Percentiles rank a stretch among this genome's conserved stretches.
phyloP scores from a whole-genome alignment of 1,284 basidiomycete species.

The Thecaphora frezii region DNA sequence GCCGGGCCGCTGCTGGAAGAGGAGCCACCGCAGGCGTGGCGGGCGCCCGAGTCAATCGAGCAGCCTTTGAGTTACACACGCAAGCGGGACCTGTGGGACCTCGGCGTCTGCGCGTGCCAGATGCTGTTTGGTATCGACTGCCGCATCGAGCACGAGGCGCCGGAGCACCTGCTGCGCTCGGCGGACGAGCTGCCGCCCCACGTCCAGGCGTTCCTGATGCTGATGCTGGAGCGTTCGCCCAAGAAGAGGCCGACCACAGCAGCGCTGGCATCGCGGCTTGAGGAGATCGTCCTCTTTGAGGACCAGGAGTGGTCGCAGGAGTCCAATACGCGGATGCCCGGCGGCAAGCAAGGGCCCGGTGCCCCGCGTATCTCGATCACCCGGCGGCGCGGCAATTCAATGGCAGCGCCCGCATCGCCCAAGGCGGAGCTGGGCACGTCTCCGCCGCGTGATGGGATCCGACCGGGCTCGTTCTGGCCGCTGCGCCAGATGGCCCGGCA shows the following conservation, averaged over 20 bases:
- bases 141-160: conserved; percentile 25
- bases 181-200: conserved; percentile 20
- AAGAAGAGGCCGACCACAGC: conserved; percentile 36
- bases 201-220: conserved; percentile 29
- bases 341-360: background rate
- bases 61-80: conserved; percentile 45
- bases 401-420: conserved; percentile 5
- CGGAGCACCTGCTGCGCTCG: conserved; percentile 30
- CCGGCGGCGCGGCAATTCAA: conserved; percentile 4
- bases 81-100: conserved; percentile 56
- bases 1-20: conserved; percentile 14
- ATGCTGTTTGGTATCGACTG: conserved; percentile 54
- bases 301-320: conserved; percentile 29
- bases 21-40: conserved; percentile 37
- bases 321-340: conserved; percentile 18
- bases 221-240: conserved; percentile 47
- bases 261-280: conserved; percentile 32
- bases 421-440: conserved; percentile 9
- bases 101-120: conserved; percentile 50
- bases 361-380: conserved; percentile 10
- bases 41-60: conserved; percentile 47
- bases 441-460: background rate
- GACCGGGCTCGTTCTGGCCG: conserved; percentile 50
- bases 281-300: conserved; percentile 45
- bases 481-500: conserved; percentile 25